phyloP scores from a whole-genome alignment of 108 stramenopile genomes.

The Mediolabrus comicus region DNA sequence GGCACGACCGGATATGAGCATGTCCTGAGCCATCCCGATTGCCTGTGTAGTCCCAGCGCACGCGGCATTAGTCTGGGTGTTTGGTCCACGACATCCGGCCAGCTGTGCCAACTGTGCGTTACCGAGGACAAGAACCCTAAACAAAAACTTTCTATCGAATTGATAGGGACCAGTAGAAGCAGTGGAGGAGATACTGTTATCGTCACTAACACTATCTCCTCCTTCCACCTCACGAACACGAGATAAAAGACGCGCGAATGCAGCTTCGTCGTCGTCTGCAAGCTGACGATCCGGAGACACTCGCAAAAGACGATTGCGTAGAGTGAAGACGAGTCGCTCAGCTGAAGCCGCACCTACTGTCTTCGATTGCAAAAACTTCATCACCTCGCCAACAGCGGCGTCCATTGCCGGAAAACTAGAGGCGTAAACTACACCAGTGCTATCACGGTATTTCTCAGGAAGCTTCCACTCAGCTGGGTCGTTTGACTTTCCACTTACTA shows the following conservation, averaged over 20 bases:
- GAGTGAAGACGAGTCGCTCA: slow-evolving; percentile 74
- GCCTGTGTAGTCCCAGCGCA: slow-evolving; percentile 97
- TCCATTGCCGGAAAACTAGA: slow-evolving; percentile 96
- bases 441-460: slow-evolving; percentile 88
- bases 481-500: slow-evolving; percentile 78
- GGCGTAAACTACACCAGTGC: slow-evolving; percentile 94
- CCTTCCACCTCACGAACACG: slow-evolving; percentile 63
- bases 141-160: slow-evolving; percentile 98
- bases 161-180: slow-evolving; percentile 65
- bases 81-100: slow-evolving; percentile 93
- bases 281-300: slow-evolving; percentile 68
- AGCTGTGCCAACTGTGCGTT: slow-evolving; percentile 97
- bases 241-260: slow-evolving; percentile 73
- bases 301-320: slow-evolving; percentile 74
- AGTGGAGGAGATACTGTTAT: slow-evolving; percentile 34
- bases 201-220: slow-evolving; percentile 25
- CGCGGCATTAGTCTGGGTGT: slow-evolving; percentile 97
- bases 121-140: slow-evolving; percentile 91
- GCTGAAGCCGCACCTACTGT: slow-evolving; percentile 80
- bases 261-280: slow-evolving; percentile 82
- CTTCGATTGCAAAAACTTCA: slow-evolving; percentile 89
- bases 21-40: slow-evolving; percentile 95
- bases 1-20: slow-evolving; percentile 89
- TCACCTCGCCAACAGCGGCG: slow-evolving; percentile 94
- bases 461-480: slow-evolving; percentile 86